Percentiles rank a stretch among this genome's conserved stretches.
Evolutionary conservation across 441 rosid species (phyloP).

Genomic region (Corymbia citriodora): DNA sequence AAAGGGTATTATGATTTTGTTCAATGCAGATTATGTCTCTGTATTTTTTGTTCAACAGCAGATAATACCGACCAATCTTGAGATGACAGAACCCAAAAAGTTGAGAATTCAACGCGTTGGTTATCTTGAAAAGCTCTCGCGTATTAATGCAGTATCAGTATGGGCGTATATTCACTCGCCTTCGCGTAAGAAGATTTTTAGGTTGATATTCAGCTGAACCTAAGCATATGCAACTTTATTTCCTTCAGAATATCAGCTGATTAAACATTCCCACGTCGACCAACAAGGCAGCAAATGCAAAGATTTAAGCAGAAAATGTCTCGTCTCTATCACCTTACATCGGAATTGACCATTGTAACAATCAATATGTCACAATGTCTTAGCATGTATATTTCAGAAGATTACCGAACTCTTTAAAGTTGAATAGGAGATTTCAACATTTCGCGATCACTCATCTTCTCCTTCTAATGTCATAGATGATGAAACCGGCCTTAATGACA

Average conservation of each 20-base stretch:
- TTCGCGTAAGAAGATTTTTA: neutral
- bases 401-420: no score
- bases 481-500: neutral
- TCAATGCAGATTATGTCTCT: neutral
- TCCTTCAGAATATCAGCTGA: neutral
- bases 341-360: neutral
- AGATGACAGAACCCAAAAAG: neutral
- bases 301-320: neutral
- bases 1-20: neutral
- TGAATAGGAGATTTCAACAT: neutral
- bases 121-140: neutral
- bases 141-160: neutral
- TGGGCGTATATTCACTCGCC: neutral
- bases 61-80: fast-evolving
- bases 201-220: neutral
- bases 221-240: neutral
- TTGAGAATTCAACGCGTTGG: neutral
- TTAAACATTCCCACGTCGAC: fast-evolving
- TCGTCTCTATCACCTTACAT: neutral
- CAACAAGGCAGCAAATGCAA: neutral
- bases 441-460: neutral
- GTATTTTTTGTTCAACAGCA: neutral
- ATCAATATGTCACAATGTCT: no score
- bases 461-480: neutral
- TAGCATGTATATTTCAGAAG: no score